phyloP scores from a whole-genome alignment of 2,329 filamentous ascomycete species.

The Alternaria ethzedia region DNA sequence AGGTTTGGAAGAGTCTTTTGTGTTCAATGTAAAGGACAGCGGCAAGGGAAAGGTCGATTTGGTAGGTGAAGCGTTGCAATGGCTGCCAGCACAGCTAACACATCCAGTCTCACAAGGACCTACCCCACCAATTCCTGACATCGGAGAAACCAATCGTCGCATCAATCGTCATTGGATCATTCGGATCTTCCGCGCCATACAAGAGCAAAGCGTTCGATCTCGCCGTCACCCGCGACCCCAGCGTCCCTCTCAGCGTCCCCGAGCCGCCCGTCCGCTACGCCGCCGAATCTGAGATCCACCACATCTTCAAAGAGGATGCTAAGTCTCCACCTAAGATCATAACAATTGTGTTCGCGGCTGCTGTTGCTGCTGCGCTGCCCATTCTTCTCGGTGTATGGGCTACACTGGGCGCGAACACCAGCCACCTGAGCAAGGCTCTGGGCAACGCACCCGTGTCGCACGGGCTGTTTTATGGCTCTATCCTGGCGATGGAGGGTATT shows the following conservation, averaged over 20 bases:
- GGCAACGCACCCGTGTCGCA: conserved; percentile 80
- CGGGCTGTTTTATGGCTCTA: conserved; percentile 81
- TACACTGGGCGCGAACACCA: conserved; percentile 80
- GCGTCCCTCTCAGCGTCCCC: conserved; percentile 64
- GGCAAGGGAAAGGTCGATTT: conserved; percentile 87
- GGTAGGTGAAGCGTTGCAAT: conserved; percentile 60
- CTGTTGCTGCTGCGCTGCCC: conserved; percentile 76
- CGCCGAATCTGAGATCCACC: conserved; percentile 83
- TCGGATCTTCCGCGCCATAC: conserved; percentile 74
- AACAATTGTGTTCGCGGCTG: conserved; percentile 76
- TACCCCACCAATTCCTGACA: conserved; percentile 80
- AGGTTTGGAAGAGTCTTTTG: conserved; percentile 85
- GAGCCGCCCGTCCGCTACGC: conserved; percentile 81
- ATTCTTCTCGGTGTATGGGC: conserved; percentile 77
- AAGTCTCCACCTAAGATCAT: conserved; percentile 81
- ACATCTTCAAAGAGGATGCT: conserved; percentile 83
- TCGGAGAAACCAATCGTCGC: conserved; percentile 73
- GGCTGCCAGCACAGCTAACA: conserved; percentile 33
- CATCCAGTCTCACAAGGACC: conserved; percentile 80
- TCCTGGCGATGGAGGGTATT: conserved; percentile 85
- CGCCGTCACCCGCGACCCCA: conserved; percentile 68
- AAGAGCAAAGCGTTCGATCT: conserved; percentile 76
- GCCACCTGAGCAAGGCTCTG: conserved; percentile 78
- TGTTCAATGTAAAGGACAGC: conserved; percentile 81
- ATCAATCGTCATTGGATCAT: conserved; percentile 84